Conservation (phyloP, 1,139 yeast species). For the Torulaspora globosa region DNA sequence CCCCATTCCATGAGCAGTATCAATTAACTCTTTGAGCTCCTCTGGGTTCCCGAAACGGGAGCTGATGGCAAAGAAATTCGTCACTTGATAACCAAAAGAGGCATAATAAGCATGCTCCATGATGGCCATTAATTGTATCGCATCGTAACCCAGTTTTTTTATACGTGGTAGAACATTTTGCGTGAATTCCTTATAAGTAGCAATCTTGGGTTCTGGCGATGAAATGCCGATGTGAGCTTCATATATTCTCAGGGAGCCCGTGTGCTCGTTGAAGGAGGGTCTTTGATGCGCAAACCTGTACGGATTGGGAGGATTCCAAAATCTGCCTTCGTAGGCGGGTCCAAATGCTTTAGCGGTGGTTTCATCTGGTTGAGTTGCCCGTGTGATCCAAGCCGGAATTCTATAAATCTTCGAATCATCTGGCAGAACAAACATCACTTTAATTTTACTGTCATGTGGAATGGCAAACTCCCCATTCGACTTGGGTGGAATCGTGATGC, state of each 20-base stretch:
- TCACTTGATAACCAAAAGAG: constrained; percentile 92
- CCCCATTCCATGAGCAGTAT: constrained; percentile 86
- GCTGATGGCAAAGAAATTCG: constrained; percentile 84
- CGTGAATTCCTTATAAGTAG: constrained; percentile 82
- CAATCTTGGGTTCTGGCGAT: constrained; percentile 80
- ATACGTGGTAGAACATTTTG: constrained; percentile 76
- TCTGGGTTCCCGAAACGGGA: constrained; percentile 95
- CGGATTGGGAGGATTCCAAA: constrained; percentile 73
- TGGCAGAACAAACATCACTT: constrained; percentile 61
- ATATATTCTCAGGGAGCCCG: constrained; percentile 68
- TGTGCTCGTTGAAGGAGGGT: constrained; percentile 46
- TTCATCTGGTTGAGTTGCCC: constrained; percentile 70
- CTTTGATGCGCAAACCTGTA: constrained; percentile 63
- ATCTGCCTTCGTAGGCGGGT: constrained; percentile 75
- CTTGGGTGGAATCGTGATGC: constrained; percentile 50
- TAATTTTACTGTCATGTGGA: constrained; percentile 76
- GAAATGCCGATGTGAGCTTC: constrained; percentile 98
- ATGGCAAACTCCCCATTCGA: constrained; percentile 59
- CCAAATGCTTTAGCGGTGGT: constrained; percentile 46
- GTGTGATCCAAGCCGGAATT: constrained; percentile 81
- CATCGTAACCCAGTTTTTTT: constrained; percentile 79
- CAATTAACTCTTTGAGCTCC: constrained; percentile 83
- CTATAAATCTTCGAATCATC: constrained; percentile 72
- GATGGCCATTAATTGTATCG: constrained; percentile 93
- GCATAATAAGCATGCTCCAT: constrained; percentile 99